A percentile compares a stretch with the other conserved stretches of the same genome.
phyloP scores from a whole-genome alignment of 208 protist genomes.

The Leishmania guyanensis region DNA sequence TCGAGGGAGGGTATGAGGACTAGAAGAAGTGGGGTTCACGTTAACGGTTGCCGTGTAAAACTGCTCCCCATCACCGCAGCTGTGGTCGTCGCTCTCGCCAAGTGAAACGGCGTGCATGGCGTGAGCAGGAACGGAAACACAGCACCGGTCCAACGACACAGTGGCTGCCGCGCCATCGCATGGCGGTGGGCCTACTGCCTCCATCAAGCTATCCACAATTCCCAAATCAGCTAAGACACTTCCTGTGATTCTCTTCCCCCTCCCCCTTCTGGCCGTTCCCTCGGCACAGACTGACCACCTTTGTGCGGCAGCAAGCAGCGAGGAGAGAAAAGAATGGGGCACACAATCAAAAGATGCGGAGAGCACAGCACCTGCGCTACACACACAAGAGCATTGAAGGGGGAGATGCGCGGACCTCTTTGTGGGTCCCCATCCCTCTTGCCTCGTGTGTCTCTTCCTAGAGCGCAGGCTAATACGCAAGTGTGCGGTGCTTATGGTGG shows the following conservation, averaged over 20 bases:
- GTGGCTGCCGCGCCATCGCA: not conserved
- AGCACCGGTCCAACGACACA: not conserved
- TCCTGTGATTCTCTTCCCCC: not conserved
- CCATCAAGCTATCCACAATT: not conserved
- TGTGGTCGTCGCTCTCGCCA: not conserved
- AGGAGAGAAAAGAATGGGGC: not conserved
- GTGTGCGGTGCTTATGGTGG: not conserved
- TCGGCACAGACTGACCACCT: not conserved
- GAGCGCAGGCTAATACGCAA: not conserved
- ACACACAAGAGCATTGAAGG: not conserved
- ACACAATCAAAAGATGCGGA: not conserved
- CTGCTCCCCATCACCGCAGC: not conserved
- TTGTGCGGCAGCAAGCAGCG: not conserved
- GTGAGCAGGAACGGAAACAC: not conserved
- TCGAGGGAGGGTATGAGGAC: not conserved
- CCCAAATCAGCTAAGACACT: not conserved
- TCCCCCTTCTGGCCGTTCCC: not conserved
- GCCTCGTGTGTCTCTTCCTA: not conserved
- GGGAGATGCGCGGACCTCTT: not conserved
- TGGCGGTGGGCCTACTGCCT: not conserved
- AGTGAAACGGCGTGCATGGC: not conserved
- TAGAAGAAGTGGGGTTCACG: not conserved
- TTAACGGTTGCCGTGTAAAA: constrained; percentile 13
- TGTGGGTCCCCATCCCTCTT: not conserved
- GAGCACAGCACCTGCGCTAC: not conserved